Percentiles rank a stretch among this genome's conserved stretches.
Evolutionary conservation across 495 filamentous ascomycete species (phyloP).

Genomic region (Neurospora terricola): DNA sequence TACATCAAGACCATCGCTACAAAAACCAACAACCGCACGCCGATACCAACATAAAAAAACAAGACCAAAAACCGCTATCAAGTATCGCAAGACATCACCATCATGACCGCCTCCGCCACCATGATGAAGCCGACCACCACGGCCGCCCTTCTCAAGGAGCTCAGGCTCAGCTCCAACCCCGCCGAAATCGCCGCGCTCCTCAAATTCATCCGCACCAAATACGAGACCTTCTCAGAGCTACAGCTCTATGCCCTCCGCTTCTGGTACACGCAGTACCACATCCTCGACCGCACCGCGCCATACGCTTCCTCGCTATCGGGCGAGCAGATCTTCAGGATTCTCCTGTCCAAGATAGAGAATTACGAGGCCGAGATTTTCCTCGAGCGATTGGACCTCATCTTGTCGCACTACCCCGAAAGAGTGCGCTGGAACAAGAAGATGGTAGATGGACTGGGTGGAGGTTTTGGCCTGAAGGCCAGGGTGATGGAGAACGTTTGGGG

Average conservation of each 20-base stretch:
- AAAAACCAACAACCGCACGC: no score
- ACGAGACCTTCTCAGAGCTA: not conserved
- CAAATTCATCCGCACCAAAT: not conserved
- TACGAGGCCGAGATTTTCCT: not conserved
- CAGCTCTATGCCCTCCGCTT: not conserved
- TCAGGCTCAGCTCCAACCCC: not conserved
- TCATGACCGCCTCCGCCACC: no score
- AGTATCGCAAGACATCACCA: no score
- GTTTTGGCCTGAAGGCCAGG: not conserved
- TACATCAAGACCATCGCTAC: no score
- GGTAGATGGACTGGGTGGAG: not conserved
- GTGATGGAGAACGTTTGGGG: not conserved
- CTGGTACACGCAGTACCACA: not conserved
- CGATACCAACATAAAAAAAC: no score
- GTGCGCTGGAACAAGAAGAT: not conserved
- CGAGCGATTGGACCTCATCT: no score
- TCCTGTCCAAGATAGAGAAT: not conserved
- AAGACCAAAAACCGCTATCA: no score
- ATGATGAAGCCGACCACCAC: no score
- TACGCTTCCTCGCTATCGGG: not conserved
- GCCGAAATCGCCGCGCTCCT: not conserved
- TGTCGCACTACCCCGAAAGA: no score
- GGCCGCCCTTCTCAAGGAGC: no score
- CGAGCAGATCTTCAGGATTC: not conserved
- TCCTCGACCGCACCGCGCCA: not conserved